Percentiles rank a stretch among this genome's conserved stretches.
Conservation (phyloP, 352 stramenopile species). For the Phytophthora fragariaefolia region DNA sequence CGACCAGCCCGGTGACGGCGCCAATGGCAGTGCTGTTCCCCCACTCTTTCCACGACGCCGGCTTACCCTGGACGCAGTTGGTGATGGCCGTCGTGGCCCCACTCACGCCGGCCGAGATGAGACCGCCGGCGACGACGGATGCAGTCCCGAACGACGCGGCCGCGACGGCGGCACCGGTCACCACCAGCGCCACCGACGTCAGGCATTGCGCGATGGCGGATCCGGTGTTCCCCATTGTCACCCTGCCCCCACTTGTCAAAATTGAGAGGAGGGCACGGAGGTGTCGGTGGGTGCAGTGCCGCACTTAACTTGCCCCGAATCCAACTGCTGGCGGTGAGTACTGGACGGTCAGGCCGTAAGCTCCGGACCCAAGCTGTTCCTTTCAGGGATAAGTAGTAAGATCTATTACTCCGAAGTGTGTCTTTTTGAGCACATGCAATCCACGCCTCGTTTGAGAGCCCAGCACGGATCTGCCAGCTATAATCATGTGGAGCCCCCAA, state of each 20-base stretch:
- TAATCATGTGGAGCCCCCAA: not conserved
- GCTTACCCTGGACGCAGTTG: not conserved
- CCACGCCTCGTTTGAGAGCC: too few species aligned
- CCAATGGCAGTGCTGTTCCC: not conserved
- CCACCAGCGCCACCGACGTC: not conserved
- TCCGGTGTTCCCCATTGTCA: not conserved
- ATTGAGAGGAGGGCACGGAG: too few species aligned
- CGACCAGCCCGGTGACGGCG: not conserved
- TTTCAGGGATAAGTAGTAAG: too few species aligned
- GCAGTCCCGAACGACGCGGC: not conserved
- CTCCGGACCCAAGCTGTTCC: too few species aligned
- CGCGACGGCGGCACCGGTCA: not conserved
- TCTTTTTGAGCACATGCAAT: too few species aligned
- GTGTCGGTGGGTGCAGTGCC: too few species aligned
- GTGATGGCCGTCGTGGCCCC: not conserved
- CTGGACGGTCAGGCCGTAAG: too few species aligned
- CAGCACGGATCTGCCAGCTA: too few species aligned
- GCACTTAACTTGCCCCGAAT: too few species aligned
- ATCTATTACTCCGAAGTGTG: too few species aligned
- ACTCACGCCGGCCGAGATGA: not conserved
- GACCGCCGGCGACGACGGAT: not conserved
- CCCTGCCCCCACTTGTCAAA: too few species aligned
- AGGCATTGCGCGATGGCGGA: not conserved
- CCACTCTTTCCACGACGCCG: not conserved
- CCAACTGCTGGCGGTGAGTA: too few species aligned